Evolutionary conservation across 2,329 filamentous ascomycete genomes (phyloP), one percentile per base, ranked within the genome.

Genomic region (Cordyceps sp.): DNA sequence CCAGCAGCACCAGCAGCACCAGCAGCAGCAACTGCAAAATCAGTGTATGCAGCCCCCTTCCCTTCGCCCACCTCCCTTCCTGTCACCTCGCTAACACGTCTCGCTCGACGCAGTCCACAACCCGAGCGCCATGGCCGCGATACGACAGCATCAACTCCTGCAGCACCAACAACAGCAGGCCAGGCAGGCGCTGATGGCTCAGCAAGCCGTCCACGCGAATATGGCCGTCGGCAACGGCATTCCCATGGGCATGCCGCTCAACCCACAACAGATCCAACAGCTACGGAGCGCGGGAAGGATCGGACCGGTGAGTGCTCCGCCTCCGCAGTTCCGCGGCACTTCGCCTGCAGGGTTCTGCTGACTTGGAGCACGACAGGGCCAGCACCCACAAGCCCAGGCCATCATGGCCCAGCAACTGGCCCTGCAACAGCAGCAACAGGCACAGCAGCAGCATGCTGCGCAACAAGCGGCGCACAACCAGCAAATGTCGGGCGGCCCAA

Each of bases 91-190:
- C 22, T 34, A 10, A 24, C 21, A n/a, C n/a, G n/a, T 26, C 17
- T 30, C 32, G 31, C 31, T 29, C 15, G 20, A 30, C 32, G 21
- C 38, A 58, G 54, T 50, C 40, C 48, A 45, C 35, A 59, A 56
- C 39, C 53, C 51, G 25, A 47, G 45, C 36, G 48, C 49, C 35
- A 50, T 58, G 44, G 53, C 49, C 21, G 50, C 51, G 45, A 62
- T 56, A 45, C 57, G 69, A 37, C 69, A 74, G 39, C 68, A 73
- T 38, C 63, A 71, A 34, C 54, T 66, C 4, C 57, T 71, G 26
- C 67, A 72, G 30, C 69, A 74, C 28, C 66, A 71, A 38, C 66
- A 67, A 34, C 56, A 61, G 34, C 58, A 65, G 35, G 53, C 55
- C 16, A 55, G 64, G 31, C 67, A 74, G 38, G 57, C 58, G 6